phyloP scores from a whole-genome alignment of 2,329 filamentous ascomycete species.

The Nigrospora sphaerica region DNA sequence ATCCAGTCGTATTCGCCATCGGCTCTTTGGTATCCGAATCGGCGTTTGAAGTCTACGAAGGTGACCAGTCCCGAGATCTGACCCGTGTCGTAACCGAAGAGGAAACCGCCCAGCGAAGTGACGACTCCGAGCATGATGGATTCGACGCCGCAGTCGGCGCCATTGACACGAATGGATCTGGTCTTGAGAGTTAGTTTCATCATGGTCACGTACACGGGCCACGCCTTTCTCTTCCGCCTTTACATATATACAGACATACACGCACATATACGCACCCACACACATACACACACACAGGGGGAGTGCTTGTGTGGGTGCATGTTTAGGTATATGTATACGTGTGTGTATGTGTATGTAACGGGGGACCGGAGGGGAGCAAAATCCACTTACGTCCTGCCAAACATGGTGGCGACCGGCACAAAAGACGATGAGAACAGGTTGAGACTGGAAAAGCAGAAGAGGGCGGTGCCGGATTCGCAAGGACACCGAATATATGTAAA shows the following conservation, averaged over 20 bases:
- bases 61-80: constrained; percentile 47
- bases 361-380: background rate
- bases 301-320: too few species aligned
- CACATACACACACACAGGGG: too few species aligned
- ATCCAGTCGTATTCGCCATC: constrained; percentile 24
- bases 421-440: too few species aligned
- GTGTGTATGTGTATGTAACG: too few species aligned
- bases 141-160: constrained; percentile 32
- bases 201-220: too few species aligned
- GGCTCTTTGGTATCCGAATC: constrained; percentile 29
- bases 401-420: background rate
- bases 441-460: too few species aligned
- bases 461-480: too few species aligned
- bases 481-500: too few species aligned
- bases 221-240: too few species aligned
- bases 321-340: too few species aligned
- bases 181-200: background rate
- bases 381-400: constrained; percentile 1
- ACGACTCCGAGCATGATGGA: constrained; percentile 38
- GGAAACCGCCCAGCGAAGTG: constrained; percentile 52
- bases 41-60: constrained; percentile 45
- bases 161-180: constrained; percentile 34
- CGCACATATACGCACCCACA: too few species aligned
- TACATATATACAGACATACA: too few species aligned
- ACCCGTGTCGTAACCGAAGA: constrained; percentile 59